Conservation (phyloP, 441 rosid species). For the Pelargonium fulgidum region DNA sequence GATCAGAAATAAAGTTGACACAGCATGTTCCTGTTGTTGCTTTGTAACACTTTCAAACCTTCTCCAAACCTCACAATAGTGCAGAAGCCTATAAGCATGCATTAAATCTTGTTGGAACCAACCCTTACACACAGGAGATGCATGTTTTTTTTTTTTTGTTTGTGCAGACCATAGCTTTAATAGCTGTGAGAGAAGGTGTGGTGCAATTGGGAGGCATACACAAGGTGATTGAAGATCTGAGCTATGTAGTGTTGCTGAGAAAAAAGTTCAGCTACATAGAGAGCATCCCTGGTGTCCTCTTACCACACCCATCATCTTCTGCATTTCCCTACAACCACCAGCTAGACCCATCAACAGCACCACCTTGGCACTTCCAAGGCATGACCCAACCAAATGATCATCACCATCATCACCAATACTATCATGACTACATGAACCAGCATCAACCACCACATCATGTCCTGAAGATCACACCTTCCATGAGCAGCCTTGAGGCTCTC, state of each 20-base stretch:
- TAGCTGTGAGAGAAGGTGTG: constrained; percentile 94
- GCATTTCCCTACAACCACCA: constrained; percentile 50
- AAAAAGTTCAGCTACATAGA: constrained; percentile 90
- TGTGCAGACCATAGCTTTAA: constrained; percentile 85
- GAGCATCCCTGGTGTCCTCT: constrained; percentile 85
- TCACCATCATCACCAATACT: neutral
- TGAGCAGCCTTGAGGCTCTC: constrained; percentile 95
- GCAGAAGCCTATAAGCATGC: too few relatives aligned
- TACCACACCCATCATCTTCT: constrained; percentile 91
- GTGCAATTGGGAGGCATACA: constrained; percentile 91
- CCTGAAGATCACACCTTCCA: constrained; percentile 78
- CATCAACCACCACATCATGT: constrained; percentile 39
- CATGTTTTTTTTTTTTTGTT: too few relatives aligned
- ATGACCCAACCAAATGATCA: constrained; percentile 10
- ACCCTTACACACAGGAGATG: too few relatives aligned
- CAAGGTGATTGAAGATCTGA: constrained; percentile 86
- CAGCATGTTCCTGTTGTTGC: too few relatives aligned
- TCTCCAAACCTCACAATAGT: too few relatives aligned
- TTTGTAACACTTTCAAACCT: too few relatives aligned
- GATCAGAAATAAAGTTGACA: too few relatives aligned
- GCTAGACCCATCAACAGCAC: constrained; percentile 37
- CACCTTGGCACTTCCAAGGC: constrained; percentile 48
- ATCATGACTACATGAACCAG: constrained; percentile 30
- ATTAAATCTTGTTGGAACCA: too few relatives aligned
- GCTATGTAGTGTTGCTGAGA: constrained; percentile 68